Evolutionary conservation across 768 basidiomycete genomes (phyloP), one percentile per base, ranked within the genome.

Genomic region (Pleurotus cornucopiae): DNA sequence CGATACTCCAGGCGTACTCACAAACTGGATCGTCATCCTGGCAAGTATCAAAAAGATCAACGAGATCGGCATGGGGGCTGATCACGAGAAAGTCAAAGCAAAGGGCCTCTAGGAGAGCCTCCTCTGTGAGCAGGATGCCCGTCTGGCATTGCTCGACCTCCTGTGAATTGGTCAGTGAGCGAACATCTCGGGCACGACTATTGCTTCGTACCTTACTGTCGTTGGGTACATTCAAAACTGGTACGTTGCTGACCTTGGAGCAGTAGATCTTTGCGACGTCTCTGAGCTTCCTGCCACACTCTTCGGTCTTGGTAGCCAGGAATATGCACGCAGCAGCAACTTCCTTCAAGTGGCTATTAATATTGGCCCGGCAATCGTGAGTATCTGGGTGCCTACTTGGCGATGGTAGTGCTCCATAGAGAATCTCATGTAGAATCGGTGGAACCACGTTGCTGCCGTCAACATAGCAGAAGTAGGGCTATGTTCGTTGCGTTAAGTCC

Each of bases 301-400:
- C 91, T 67, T 94, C 91, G 1, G 90, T 93, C 69, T 94, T 94
- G n/a, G 91, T 91, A 0, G 91, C 89, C 57, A 94, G 79, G 64
- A 94, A 94, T 58, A 94, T 83, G 67, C 90, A 93, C 3, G 91
- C 79, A 11, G 89, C 91, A 25, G 92, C 91, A 41, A 91, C 85
- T 61, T 91, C 86, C 91, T 94, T 60, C 55, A 48, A 57, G 38
- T 25, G 47, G 51, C 47, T 59, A 55, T 25, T 60, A 37, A n/a
- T 16, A n/a, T 39, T 11, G 37, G 57, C 41, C 54, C 53, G 49
- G 47, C 38, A 59, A 56, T 60, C 46, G 55, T 40, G 57, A 59
- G 20, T 53, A 46, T 34, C 53, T n/a, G 58, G 59, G n/a, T 44
- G 57, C 75, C 60, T 70, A 88, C 91, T 76, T 89, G 88, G 41